Conservation (phyloP, 345 rosid genomes). For the Acer yangbiense region DNA sequence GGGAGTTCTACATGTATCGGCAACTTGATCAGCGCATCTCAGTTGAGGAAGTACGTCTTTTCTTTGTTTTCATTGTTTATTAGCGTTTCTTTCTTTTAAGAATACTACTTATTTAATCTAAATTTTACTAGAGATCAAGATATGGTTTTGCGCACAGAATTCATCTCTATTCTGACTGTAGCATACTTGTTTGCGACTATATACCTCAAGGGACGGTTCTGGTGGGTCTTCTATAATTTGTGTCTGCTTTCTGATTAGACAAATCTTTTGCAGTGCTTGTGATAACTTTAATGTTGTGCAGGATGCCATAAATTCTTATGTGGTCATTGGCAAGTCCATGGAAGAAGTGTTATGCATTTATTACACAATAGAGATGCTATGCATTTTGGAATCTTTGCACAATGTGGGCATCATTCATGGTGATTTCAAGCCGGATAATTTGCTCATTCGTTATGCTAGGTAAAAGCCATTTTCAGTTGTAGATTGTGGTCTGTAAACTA, state of each 20-base stretch:
- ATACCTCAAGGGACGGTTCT: constrained; percentile 87
- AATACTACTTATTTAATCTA: constrained; percentile 18
- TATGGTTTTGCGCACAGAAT: constrained; percentile 80
- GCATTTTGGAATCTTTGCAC: constrained; percentile 88
- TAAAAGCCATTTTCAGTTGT: constrained; percentile 30
- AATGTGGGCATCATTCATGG: constrained; percentile 88
- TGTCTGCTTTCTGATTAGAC: constrained; percentile 2
- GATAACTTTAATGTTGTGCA: constrained; percentile 32
- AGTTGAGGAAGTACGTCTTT: constrained; percentile 55
- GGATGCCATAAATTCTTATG: constrained; percentile 91
- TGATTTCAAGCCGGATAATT: constrained; percentile 97
- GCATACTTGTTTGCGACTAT: constrained; percentile 84
- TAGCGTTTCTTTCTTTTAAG: not conserved
- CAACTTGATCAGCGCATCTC: constrained; percentile 81
- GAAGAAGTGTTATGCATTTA: constrained; percentile 88
- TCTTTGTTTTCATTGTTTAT: constrained; percentile 15
- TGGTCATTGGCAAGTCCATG: constrained; percentile 73
- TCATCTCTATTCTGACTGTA: constrained; percentile 71
- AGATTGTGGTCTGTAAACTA: constrained; percentile 1
- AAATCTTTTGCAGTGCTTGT: constrained; percentile 9
- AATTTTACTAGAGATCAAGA: constrained; percentile 66
- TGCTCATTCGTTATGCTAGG: constrained; percentile 78
- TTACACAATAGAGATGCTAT: constrained; percentile 88
- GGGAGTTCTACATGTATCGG: constrained; percentile 97
- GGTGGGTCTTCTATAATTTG: constrained; percentile 37